Base-by-base conservation (phyloP, 164 flowering plant genomes). In the Liquidambar formosana region DNA sequence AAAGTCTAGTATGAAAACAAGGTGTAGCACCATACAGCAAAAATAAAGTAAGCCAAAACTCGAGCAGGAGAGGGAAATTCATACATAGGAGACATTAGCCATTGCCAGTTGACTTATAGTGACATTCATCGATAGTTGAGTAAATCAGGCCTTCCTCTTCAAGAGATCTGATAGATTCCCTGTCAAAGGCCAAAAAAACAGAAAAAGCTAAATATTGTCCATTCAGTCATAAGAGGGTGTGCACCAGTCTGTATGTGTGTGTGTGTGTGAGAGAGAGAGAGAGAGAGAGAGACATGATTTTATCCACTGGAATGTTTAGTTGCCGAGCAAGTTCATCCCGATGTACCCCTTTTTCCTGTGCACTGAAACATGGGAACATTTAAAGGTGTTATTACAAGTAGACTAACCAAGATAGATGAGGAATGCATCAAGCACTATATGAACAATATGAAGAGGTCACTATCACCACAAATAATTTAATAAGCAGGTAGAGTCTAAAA, bases 121-220 rank as follows among this genome's bases (percentile, higher is more conserved):
- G 91, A 43, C 45, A 65, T 5, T 93, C 97, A 71, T 89, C 92
- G 46, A 82, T 79, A 25, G 94, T 89, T 8, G 91, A 77, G 77
- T 93, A 93, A 47, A 87, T 75, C 19, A 79, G 48, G 64, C 96
- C 95, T 62, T 91, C 90, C 25, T 72, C 80, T 54, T 76, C 83
- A 22, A 89, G 93, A 27, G 62, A 58, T 44, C 75, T 74, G 16
- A 89, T 80, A 15, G 83, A 79, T 66, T 78, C 80, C 81, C 96
- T 93, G 96, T 60, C 61, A 72, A 56, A 69, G 1, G 62, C 13
- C 43, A 51, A 71, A n/a, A n/a, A 69, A 23, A 26, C 18, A 54
- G 2, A 10, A 51, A 12, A 33, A 27, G 3, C 38, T 21, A 44
- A 26, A 43, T 25, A 19, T n/a, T 21, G 2, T 59, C n/a, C n/a